Base-by-base conservation (phyloP, 257 asterid genomes). In the Striga asiatica region DNA sequence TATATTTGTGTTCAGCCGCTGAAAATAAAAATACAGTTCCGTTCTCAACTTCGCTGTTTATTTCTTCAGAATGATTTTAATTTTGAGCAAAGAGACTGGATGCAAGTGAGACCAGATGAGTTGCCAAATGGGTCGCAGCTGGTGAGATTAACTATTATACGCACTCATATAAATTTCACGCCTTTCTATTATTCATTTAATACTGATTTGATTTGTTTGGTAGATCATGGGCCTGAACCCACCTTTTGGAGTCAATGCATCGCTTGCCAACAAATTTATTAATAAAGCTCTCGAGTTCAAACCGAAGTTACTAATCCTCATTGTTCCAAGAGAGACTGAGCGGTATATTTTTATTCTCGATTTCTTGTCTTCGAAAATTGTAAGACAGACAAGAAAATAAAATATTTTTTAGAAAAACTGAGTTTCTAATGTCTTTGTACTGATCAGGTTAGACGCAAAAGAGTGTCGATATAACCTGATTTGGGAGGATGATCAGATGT, bases 161-260 rank as follows among this genome's bases (percentile, higher is more conserved):
- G 25, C 50, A 35, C 43, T 18, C 48, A 18, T 28, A 45, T n/a
- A 21, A 46, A 41, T 69, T 54, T 38, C 47, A 43, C 39, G 60
- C 48, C 24, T 71, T 21, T 37, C 17, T 35, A 54, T 49, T 19
- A 42, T 1, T 56, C 55, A 23, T 43, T 59, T 58, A 43, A 57
- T 16, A n/a, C 37, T 60, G 53, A 50, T 61, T 48, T 58, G 18
- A 28, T 64, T 38, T 63, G 35, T 29, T 52, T 64, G 54, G 66
- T 50, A 92, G 99, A 83, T 92, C 66, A 88, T 92, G 84, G 97
- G 99, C 64, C 66, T 92, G 72, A 88, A 92, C 74, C 99, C 99
- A 43, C 97, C 99, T 22, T 92, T 81, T 68, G 97, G 99, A 45
- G 72, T 78, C 48, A 67, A 83, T 53, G 94, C 86, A 50, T 46